Percentiles rank a stretch among this genome's conserved stretches.
Evolutionary conservation across 345 rosid species (phyloP).

Genomic region (Syzygium aromaticum): DNA sequence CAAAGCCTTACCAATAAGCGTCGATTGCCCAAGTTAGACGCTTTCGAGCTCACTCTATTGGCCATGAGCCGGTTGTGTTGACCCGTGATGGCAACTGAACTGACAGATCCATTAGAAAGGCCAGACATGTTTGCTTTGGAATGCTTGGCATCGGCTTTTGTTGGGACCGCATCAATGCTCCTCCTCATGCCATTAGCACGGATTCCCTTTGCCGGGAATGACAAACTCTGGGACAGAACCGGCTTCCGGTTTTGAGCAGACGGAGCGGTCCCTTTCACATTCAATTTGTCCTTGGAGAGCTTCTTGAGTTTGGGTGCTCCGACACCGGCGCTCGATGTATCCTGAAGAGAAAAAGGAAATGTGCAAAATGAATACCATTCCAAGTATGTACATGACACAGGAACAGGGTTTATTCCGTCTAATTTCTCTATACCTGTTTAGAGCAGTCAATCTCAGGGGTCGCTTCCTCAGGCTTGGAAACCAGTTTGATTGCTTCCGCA

Average conservation of each 20-base stretch:
- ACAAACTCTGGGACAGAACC: slow-evolving; percentile 57
- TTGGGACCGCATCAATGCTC: slow-evolving; percentile 42
- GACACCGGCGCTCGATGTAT: slow-evolving; percentile 10
- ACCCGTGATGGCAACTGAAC: slow-evolving; percentile 2
- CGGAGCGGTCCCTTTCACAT: slow-evolving; percentile 27
- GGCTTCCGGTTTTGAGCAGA: slow-evolving; percentile 33
- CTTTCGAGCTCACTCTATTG: slow-evolving; percentile 18
- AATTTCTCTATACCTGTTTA: not conserved
- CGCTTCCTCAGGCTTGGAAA: slow-evolving; percentile 26
- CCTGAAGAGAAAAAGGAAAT: slow-evolving; percentile 24
- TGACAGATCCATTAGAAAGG: slow-evolving; percentile 18
- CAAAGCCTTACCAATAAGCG: not conserved
- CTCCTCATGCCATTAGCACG: slow-evolving; percentile 33
- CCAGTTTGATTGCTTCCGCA: slow-evolving; percentile 16
- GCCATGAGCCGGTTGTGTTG: slow-evolving; percentile 2
- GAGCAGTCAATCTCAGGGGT: not conserved
- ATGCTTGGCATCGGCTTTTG: slow-evolving; percentile 30
- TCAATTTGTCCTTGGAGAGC: slow-evolving; percentile 40
- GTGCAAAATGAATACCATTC: not conserved
- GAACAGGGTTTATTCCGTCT: not conserved
- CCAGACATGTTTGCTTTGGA: slow-evolving; percentile 13
- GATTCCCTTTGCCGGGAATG: slow-evolving; percentile 53
- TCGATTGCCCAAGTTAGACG: slow-evolving; percentile 1
- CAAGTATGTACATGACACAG: not conserved
- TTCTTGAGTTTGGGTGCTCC: slow-evolving; percentile 29